phyloP scores from a whole-genome alignment of 306 rosid species.

The Vicia faba region DNA sequence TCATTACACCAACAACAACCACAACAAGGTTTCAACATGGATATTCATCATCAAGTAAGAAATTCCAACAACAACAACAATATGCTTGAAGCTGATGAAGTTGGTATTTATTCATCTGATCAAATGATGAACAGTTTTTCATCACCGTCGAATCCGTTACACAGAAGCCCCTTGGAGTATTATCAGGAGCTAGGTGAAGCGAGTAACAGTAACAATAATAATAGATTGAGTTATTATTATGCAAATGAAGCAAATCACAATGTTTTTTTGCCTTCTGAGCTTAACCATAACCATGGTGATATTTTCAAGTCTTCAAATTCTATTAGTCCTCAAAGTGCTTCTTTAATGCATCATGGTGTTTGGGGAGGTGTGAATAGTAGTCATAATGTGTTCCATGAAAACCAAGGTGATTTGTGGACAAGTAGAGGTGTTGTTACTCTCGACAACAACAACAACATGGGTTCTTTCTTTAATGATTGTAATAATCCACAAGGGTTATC shows the following conservation, averaged over 20 bases:
- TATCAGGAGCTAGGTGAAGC: neutral
- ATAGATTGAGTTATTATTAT: neutral
- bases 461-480: slow-evolving; percentile 35
- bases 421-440: slow-evolving; percentile 9
- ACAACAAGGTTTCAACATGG: slow-evolving; percentile 38
- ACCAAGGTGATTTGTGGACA: slow-evolving; percentile 52
- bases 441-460: neutral
- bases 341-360: slow-evolving; percentile 37
- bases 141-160: slow-evolving; percentile 25
- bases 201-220: neutral
- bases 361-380: slow-evolving; percentile 42
- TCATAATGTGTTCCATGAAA: slow-evolving; percentile 42
- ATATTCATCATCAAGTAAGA: slow-evolving; percentile 52
- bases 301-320: slow-evolving; percentile 40
- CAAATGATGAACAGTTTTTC: slow-evolving; percentile 54
- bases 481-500: slow-evolving; percentile 66
- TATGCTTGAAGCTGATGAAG: slow-evolving; percentile 43
- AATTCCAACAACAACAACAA: slow-evolving; percentile 33
- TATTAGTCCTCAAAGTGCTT: slow-evolving; percentile 22
- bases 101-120: slow-evolving; percentile 42
- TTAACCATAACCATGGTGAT: neutral
- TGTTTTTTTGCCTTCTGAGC: slow-evolving; percentile 33
- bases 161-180: neutral
- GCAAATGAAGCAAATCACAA: slow-evolving; percentile 26
- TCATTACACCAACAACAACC: slow-evolving; percentile 35